phyloP scores from a whole-genome alignment of 805 yeast species.

The Clavispora vitiphila region DNA sequence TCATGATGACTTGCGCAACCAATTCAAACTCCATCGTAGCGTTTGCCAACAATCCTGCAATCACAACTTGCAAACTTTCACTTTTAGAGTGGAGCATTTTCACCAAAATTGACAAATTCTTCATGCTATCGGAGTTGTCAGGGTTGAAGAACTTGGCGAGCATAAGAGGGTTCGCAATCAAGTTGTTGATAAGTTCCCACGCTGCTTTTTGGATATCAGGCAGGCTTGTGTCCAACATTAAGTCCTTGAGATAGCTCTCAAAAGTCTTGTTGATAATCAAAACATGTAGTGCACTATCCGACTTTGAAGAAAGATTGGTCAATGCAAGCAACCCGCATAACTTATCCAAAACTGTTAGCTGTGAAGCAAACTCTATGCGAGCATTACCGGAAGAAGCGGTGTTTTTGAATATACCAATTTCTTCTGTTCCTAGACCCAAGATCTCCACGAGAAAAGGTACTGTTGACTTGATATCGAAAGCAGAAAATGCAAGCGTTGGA shows the following conservation, averaged over 20 bases:
- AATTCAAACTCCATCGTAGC: constrained; percentile 36
- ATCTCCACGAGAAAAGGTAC: constrained; percentile 47
- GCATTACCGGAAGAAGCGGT: background rate
- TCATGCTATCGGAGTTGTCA: constrained; percentile 30
- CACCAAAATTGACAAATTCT: constrained; percentile 26
- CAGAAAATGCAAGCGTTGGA: constrained; percentile 38
- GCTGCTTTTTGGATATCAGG: constrained; percentile 51
- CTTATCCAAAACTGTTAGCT: constrained; percentile 36
- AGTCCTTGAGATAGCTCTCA: constrained; percentile 42
- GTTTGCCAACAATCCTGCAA: constrained; percentile 37
- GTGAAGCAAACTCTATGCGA: constrained; percentile 13
- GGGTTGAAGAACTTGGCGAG: constrained; percentile 59
- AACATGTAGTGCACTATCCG: constrained; percentile 36
- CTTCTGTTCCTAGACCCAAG: constrained; percentile 25
- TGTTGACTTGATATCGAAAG: constrained; percentile 36
- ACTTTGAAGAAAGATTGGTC: constrained; percentile 55
- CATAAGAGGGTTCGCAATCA: constrained; percentile 38
- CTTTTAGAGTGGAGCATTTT: constrained; percentile 32
- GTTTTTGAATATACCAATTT: background rate
- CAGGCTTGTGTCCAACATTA: constrained; percentile 32
- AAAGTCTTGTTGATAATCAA: constrained; percentile 40
- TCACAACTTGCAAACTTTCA: constrained; percentile 18
- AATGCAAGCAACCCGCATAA: constrained; percentile 59
- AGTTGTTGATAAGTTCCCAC: constrained; percentile 60
- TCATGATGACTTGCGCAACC: constrained; percentile 24